Conservation (phyloP, 345 rosid species). For the Citropsis articulata region DNA sequence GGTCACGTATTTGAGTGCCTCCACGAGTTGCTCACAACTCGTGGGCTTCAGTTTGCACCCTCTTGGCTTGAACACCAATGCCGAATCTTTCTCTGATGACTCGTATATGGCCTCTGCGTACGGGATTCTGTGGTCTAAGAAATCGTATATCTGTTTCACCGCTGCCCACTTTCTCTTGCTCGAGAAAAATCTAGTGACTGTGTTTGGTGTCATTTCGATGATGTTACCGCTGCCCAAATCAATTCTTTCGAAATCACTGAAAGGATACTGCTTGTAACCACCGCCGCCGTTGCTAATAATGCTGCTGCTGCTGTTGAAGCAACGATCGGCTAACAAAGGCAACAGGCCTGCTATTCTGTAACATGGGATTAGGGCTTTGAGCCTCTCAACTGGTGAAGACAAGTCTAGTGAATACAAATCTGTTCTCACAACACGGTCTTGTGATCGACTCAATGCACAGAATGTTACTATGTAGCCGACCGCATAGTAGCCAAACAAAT, state of each 20-base stretch:
- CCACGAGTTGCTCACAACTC: constrained; percentile 67
- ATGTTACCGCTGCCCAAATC: constrained; percentile 41
- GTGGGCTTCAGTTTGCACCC: constrained; percentile 61
- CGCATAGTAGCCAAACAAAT: constrained; percentile 79
- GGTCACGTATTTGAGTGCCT: constrained; percentile 81
- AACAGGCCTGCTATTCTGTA: constrained; percentile 74
- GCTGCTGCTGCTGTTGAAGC: constrained; percentile 27
- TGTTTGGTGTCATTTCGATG: constrained; percentile 74
- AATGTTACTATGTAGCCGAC: constrained; percentile 73
- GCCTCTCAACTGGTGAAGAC: constrained; percentile 56
- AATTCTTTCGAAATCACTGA: constrained; percentile 75
- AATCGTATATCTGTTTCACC: constrained; percentile 75
- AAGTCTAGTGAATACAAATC: constrained; percentile 70
- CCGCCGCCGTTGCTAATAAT: constrained; percentile 10
- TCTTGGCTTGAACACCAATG: constrained; percentile 73
- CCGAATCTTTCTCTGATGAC: constrained; percentile 55
- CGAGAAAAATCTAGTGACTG: constrained; percentile 51
- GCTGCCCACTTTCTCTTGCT: constrained; percentile 63
- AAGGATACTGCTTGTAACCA: constrained; percentile 32
- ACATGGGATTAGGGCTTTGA: constrained; percentile 82
- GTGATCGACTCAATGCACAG: constrained; percentile 71
- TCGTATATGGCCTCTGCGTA: constrained; percentile 60
- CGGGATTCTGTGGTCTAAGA: constrained; percentile 76
- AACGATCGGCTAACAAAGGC: constrained; percentile 68
- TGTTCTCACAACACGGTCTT: constrained; percentile 59